These are phyloP conservation scores for Sporisorium sorghi DNA, from an alignment of 1,284 basidiomycete genomes.

Conservation along the genomic window DNA sequence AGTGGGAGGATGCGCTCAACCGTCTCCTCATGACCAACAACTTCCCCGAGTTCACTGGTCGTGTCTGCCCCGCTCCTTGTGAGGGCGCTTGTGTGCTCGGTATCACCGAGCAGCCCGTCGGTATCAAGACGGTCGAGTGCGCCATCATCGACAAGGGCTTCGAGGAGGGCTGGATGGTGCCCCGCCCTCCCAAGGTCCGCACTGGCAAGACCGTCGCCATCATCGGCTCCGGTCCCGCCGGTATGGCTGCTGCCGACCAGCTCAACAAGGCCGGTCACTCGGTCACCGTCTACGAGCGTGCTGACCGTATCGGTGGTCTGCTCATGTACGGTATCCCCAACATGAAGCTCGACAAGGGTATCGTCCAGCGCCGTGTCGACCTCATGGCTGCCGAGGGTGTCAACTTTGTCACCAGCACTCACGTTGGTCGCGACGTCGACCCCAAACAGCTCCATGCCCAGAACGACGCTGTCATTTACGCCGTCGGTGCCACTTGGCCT, in stretches of 20 bases:
- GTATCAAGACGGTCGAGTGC: slow-evolving; percentile 66
- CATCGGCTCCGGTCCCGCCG: slow-evolving; percentile 66
- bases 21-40: slow-evolving; percentile 67
- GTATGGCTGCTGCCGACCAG: slow-evolving; percentile 64
- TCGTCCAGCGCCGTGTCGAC: slow-evolving; percentile 64
- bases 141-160: slow-evolving; percentile 68
- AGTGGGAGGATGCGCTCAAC: slow-evolving; percentile 67
- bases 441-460: slow-evolving; percentile 60
- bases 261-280: slow-evolving; percentile 67
- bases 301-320: slow-evolving; percentile 65
- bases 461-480: slow-evolving; percentile 65
- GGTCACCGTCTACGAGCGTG: slow-evolving; percentile 67
- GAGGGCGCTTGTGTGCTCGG: slow-evolving; percentile 67
- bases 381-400: slow-evolving; percentile 67
- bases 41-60: slow-evolving; percentile 68
- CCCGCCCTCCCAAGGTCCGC: slow-evolving; percentile 59
- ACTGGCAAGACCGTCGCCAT: slow-evolving; percentile 68
- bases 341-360: slow-evolving; percentile 68
- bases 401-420: slow-evolving; percentile 57
- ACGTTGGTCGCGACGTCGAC: slow-evolving; percentile 63
- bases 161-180: slow-evolving; percentile 65
- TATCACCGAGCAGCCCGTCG: slow-evolving; percentile 66
- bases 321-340: slow-evolving; percentile 68
- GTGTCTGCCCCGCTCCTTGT: slow-evolving; percentile 68
- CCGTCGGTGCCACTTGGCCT: slow-evolving; percentile 66